Base-by-base conservation (phyloP, 495 filamentous ascomycete genomes). In the Aspergillus heteromorphus region DNA sequence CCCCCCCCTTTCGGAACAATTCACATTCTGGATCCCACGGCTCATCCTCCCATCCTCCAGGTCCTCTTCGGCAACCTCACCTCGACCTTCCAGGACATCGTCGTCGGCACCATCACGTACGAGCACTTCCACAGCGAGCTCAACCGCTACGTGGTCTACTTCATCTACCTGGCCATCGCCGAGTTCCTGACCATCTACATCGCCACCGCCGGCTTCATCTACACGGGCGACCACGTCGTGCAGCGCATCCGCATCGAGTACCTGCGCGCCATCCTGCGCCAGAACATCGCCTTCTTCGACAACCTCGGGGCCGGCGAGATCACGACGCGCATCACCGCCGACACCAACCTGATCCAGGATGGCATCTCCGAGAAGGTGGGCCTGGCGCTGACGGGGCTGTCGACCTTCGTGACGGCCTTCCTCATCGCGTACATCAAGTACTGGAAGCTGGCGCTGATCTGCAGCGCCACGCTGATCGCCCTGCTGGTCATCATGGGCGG, bases 281-380 rank as follows among this genome's bases (percentile, higher is more conserved):
- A 96, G 64, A 96, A 96, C 67, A 89, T 96, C 63, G 91, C 83
- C 48, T 95, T 90, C 67, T 96, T 95, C 68, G 91, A 96, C 67
- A 90, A 89, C 56, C 82, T 93, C 9, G 91, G 91, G 49, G 86
- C 91, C 23, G 92, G 92, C 53, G 91, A 95, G 72, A 89, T 96
- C 59, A 95, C 91, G 0, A 95, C 90, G 0, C 83, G 91, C 47
- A 95, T 96, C 62, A 95, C 91, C 1, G 82, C 89, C 41, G 91
- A 96, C 69, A 93, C 89, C 52, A 92, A 92, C 63, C 66, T 90
- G 34, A 84, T 95, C 55, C 91, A 95, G 65, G 87, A 92, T 56
- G 91, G 88, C 47, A 86, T 95, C 43, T 93, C 90, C 0, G 88
- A 95, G 68, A 95, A 95, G 70, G 76, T 93, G 45, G 82, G 83